phyloP scores from a whole-genome alignment of 2,329 filamentous ascomycete genomes.

The Hypoxylon sp. region DNA sequence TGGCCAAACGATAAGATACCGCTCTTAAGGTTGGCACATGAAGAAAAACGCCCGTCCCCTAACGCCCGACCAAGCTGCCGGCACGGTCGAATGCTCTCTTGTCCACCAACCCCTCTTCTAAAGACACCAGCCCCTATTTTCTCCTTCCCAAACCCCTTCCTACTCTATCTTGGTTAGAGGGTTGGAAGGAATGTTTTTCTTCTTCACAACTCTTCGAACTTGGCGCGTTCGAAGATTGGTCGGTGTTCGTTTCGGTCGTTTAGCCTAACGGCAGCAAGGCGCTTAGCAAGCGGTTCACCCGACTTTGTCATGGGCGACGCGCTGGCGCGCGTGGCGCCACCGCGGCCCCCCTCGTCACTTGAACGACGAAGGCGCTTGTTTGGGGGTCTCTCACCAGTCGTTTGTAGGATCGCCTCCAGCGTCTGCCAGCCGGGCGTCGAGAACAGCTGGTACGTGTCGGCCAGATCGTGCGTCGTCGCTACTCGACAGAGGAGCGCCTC shows the following conservation, averaged over 20 bases:
- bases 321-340: constrained; percentile 29
- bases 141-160: not conserved
- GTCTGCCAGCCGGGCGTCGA: constrained; percentile 94
- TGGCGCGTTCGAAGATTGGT: constrained; percentile 44
- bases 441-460: constrained; percentile 82
- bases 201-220: constrained; percentile 36
- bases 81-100: not conserved
- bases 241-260: constrained; percentile 43
- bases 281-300: constrained; percentile 49
- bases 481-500: constrained; percentile 85
- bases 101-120: not conserved
- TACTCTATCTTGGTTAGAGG: not conserved
- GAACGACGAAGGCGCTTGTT: constrained; percentile 67
- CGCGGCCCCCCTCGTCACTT: constrained; percentile 46
- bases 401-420: constrained; percentile 89
- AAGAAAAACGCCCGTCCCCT: not conserved
- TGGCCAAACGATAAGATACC: not conserved
- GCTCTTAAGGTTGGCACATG: not conserved
- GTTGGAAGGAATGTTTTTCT: too few species aligned
- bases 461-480: constrained; percentile 80
- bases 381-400: constrained; percentile 94
- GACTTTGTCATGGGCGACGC: constrained; percentile 33
- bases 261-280: constrained; percentile 50
- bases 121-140: not conserved
- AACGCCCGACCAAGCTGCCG: not conserved